phyloP scores from a whole-genome alignment of 345 rosid genomes.

The Pugionium cornutum region DNA sequence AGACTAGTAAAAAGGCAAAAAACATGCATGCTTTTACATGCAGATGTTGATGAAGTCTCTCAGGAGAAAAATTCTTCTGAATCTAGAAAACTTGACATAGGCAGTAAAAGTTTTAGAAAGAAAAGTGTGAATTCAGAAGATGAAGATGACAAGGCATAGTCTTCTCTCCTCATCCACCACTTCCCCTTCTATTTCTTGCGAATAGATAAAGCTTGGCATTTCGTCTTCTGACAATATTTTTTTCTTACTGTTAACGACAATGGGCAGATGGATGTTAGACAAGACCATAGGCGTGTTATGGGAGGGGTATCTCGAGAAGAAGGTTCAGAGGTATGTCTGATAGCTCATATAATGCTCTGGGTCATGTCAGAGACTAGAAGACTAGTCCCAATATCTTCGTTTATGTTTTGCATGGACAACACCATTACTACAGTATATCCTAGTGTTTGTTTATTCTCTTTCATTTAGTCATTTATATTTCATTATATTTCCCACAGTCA shows the following conservation, averaged over 20 bases:
- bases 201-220: too few species aligned
- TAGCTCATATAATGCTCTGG: too few species aligned
- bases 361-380: too few species aligned
- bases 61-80: constrained; percentile 44
- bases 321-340: too few species aligned
- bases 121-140: constrained; percentile 70
- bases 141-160: constrained; percentile 66
- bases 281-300: too few species aligned
- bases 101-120: constrained; percentile 79
- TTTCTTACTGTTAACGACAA: constrained; percentile 5
- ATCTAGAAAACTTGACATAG: constrained; percentile 47
- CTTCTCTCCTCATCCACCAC: constrained; percentile 31
- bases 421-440: too few species aligned
- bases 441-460: too few species aligned
- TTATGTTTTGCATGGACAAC: too few species aligned
- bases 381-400: too few species aligned
- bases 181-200: not conserved
- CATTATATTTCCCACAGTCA: constrained; percentile 45
- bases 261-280: too few species aligned
- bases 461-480: too few species aligned
- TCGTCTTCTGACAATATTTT: not conserved
- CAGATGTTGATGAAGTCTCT: constrained; percentile 48
- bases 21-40: constrained; percentile 69
- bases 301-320: too few species aligned
- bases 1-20: constrained; percentile 71